Evolutionary conservation across 2,329 filamentous ascomycete species (phyloP).

Genomic region (Aspergillus sp.): DNA sequence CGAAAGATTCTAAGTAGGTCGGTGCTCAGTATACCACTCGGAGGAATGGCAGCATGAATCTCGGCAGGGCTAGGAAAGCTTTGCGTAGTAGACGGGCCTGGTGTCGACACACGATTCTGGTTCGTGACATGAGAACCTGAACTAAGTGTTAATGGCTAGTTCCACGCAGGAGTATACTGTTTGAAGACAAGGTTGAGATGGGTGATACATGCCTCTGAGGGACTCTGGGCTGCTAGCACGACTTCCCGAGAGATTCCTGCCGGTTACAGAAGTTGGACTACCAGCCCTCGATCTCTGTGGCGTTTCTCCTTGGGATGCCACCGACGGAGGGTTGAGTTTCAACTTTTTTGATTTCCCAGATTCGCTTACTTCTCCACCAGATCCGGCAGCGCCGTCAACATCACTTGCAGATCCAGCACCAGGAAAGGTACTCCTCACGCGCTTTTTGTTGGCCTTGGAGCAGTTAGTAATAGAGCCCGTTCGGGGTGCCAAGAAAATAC

Average conservation of each 20-base stretch:
- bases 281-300: conserved; percentile 50
- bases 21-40: conserved; percentile 44
- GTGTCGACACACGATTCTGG: conserved; percentile 32
- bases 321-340: conserved; percentile 46
- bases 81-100: conserved; percentile 24
- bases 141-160: neutral
- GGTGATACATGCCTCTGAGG: conserved; percentile 25
- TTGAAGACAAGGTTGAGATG: neutral
- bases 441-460: conserved; percentile 53
- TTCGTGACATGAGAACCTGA: conserved; percentile 13
- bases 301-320: conserved; percentile 39
- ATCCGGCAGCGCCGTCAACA: conserved; percentile 53
- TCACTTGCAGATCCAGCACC: conserved; percentile 55
- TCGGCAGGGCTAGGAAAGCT: conserved; percentile 48
- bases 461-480: conserved; percentile 7
- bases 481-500: conserved; percentile 6
- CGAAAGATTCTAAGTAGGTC: conserved; percentile 47
- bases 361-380: conserved; percentile 48
- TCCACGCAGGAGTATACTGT: too few species aligned
- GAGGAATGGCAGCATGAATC: conserved; percentile 48
- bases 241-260: conserved; percentile 30
- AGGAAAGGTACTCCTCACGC: conserved; percentile 33
- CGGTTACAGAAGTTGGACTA: conserved; percentile 42
- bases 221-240: conserved; percentile 43
- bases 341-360: conserved; percentile 49